Base-by-base conservation (phyloP, 2,329 filamentous ascomycete genomes). In the Exserohilum turcica region DNA sequence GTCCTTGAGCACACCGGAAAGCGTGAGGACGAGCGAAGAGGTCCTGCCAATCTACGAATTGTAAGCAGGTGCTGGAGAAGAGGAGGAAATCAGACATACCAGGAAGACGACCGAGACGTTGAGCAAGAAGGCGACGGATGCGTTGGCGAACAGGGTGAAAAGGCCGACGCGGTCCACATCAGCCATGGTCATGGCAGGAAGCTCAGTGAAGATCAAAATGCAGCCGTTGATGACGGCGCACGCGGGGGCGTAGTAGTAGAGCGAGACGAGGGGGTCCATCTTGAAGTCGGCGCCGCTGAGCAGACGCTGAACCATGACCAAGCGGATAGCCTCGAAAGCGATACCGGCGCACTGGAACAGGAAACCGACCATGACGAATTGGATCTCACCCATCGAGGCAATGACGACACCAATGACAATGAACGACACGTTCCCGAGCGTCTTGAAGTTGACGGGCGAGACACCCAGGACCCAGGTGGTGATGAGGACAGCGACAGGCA, bases 321-420 rank as follows among this genome's bases (percentile, higher is more conserved):
- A 82, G 68, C 90, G 88, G 61, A 91, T 84, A 50, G 90, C 90
- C 78, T 94, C 91, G 70, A 93, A 94, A 67, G 88, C 74, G 69
- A 94, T 88, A 69, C 90, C 90, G 52, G 82, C 86, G 56, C 89
- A 80, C 79, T 94, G 91, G 82, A 86, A 92, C 59, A 92, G 74
- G 77, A 94, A 89, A 60, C 90, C 90, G 61, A 85, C 82, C 77
- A 89, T 80, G 68, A 91, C 89, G 73, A 99, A 99, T 74, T 92
- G 87, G 77, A 99, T 95, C 80, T 99, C 94, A 69, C 94, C 94
- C 60, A 96, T 85, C 1, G 93, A 96, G 43, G 94, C 94, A 71
- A 99, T 91, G 63, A 97, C 81, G 65, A 97, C 92, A 82, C 94
- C 94, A 47, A 97, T 76, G 46, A 97, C 94, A 68, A 99, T 99